Percentiles rank a stretch among this genome's conserved stretches.
These are phyloP conservation scores for Aspergillus fijiensis DNA, from an alignment of 2,329 filamentous ascomycete genomes.

Conservation along the genomic window DNA sequence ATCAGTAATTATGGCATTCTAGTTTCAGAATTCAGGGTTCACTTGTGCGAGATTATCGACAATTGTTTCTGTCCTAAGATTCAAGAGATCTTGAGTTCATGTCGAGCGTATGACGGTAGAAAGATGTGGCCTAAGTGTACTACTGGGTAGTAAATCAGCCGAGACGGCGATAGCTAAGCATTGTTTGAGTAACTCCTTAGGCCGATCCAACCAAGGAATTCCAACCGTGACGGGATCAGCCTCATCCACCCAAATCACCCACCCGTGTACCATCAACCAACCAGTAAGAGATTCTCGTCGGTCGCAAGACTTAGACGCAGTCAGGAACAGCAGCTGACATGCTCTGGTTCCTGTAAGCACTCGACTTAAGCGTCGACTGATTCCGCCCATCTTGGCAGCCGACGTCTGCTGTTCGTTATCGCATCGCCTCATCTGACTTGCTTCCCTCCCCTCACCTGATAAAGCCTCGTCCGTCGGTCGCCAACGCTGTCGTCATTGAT, in stretches of 20 bases:
- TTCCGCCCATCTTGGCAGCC: constrained; percentile 1
- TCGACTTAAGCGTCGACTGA: constrained; percentile 1
- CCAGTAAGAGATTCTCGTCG: neutral
- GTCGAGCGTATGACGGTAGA: too few species aligned
- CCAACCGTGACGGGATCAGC: neutral
- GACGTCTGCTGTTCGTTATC: constrained; percentile 1
- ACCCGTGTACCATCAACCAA: too few species aligned
- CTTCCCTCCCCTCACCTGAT: constrained; percentile 1
- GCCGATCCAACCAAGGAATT: neutral
- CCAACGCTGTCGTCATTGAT: constrained; percentile 3
- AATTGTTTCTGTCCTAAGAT: too few species aligned
- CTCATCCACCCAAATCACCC: neutral
- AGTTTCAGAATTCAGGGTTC: too few species aligned
- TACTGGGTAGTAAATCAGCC: too few species aligned
- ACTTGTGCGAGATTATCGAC: too few species aligned
- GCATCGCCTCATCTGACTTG: constrained; percentile 5
- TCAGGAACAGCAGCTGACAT: neutral
- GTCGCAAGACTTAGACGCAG: neutral
- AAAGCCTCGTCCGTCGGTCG: neutral
- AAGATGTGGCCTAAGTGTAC: too few species aligned
- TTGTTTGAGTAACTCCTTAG: neutral
- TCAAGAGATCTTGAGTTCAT: too few species aligned
- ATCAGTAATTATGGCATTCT: too few species aligned
- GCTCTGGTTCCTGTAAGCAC: neutral
- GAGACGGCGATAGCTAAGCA: neutral